A percentile compares a stretch with the other conserved stretches of the same genome.
These are phyloP conservation scores for Amaranthus tricolor DNA, from an alignment of 179 eudicot species.

Conservation along the genomic window DNA sequence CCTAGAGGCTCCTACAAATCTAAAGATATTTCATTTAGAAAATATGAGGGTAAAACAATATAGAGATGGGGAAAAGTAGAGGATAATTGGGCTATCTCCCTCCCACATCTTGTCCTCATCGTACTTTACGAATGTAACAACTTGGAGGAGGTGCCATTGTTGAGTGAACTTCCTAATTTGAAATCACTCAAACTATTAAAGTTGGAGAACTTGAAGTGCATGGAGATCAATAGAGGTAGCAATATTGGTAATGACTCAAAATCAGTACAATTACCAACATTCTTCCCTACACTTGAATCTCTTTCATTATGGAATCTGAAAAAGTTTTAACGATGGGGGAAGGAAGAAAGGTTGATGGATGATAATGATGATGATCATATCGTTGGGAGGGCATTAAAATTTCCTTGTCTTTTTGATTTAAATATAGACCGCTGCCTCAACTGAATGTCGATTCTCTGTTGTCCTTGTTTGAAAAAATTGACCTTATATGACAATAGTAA, in stretches of 20 bases:
- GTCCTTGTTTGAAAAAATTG: slow-evolving; percentile 10
- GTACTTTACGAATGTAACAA: not conserved
- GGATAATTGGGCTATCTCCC: slow-evolving; percentile 11
- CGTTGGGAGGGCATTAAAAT: not conserved
- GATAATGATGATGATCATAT: not conserved
- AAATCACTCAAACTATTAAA: not conserved
- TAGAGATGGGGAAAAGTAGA: slow-evolving; percentile 7
- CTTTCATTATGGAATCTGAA: not conserved
- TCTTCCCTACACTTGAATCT: slow-evolving; percentile 17
- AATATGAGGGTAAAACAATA: slow-evolving; percentile 3
- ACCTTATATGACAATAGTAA: not conserved
- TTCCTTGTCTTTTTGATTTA: slow-evolving; percentile 10
- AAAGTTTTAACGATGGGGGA: slow-evolving; percentile 13
- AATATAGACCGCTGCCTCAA: not conserved
- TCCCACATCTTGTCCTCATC: slow-evolving; percentile 15
- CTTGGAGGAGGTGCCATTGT: slow-evolving; percentile 8
- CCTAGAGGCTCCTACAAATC: slow-evolving; percentile 13
- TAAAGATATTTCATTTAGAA: not conserved
- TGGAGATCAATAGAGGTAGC: not conserved
- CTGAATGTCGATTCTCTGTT: slow-evolving; percentile 1
- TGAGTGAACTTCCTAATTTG: slow-evolving; percentile 11
- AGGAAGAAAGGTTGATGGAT: not conserved
- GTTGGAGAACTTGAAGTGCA: slow-evolving; percentile 16
- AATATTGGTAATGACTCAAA: not conserved
- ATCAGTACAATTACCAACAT: not conserved